Evolutionary conservation across 805 yeast species (phyloP), one percentile per base, ranked within the genome.

Genomic region (Phaffomyces opuntiae): DNA sequence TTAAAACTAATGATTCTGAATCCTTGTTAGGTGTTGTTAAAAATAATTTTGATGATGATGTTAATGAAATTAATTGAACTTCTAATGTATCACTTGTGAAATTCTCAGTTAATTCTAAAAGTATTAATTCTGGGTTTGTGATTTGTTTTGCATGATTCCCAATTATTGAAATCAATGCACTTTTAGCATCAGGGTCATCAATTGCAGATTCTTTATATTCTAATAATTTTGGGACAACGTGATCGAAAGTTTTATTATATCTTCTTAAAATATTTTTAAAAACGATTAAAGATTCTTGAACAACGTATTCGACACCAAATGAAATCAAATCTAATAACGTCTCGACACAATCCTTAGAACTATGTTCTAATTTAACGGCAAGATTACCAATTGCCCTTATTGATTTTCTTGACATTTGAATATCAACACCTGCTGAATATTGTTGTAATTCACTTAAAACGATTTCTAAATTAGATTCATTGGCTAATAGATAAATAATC

Each of bases 361-460:
- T 79, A 9, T 62, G 62, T 25, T 78, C 80, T 14, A 88, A 64
- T 57, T 87, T 87, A 26, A 89, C 80, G 0, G 96, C 95, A 19
- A 91, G 67, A 57, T 89, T 87, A 2, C 97, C 97, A 50, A 91
- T 80, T 0, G 96, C 96, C 48, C 95, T 68, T 4, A 91, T 80
- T 0, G 97, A 89, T 56, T 88, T 86, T 46, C 95, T 70, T 2
- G 90, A 87, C 83, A 89, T 87, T 47, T 84, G 83, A 24, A 81
- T 75, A 62, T 90, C 96, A 13, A 87, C 81, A 56, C 87, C 96
- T 0, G 88, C 77, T 5, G 95, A 95, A 62, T 90, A 90, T 55
- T 85, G 96, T 51, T 80, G 83, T 43, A 90, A 64, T 60, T 90
- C 98, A 16, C 77, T 66, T 39, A 90, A 66, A 1, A 91, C 87